Evolutionary conservation across 306 rosid genomes (phyloP).

Genomic region (Potentilla sterilis): DNA sequence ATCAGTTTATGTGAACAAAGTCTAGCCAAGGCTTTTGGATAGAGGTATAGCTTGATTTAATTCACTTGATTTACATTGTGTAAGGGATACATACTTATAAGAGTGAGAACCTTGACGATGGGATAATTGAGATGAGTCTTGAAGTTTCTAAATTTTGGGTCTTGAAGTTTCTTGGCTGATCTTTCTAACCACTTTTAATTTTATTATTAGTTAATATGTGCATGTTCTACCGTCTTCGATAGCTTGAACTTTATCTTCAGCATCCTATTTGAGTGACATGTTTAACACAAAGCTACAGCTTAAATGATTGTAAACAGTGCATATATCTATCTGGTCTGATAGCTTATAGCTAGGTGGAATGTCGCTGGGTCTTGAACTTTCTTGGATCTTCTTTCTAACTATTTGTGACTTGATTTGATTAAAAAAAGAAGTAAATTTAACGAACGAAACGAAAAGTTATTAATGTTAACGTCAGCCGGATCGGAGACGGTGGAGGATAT

Average conservation of each 20-base stretch:
- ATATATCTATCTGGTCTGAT: neutral
- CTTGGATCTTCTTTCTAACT: neutral
- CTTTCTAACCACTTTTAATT: neutral
- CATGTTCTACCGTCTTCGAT: slow-evolving; percentile 36
- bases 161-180: slow-evolving; percentile 33
- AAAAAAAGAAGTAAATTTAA: no score
- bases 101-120: neutral
- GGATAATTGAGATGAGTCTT: slow-evolving; percentile 12
- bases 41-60: neutral
- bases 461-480: no score
- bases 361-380: neutral
- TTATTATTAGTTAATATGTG: neutral
- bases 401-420: neutral
- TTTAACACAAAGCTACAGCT: neutral
- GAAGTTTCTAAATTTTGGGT: slow-evolving; percentile 27
- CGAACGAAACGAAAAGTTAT: no score
- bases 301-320: neutral
- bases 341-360: neutral
- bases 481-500: no score
- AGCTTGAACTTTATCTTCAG: neutral
- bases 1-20: neutral
- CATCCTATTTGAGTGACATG: slow-evolving; percentile 17
- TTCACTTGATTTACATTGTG: neutral
- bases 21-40: neutral
- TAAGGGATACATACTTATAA: neutral